Evolutionary conservation across 2,329 filamentous ascomycete species (phyloP).

Genomic region (Rhynchosporium agropyri): DNA sequence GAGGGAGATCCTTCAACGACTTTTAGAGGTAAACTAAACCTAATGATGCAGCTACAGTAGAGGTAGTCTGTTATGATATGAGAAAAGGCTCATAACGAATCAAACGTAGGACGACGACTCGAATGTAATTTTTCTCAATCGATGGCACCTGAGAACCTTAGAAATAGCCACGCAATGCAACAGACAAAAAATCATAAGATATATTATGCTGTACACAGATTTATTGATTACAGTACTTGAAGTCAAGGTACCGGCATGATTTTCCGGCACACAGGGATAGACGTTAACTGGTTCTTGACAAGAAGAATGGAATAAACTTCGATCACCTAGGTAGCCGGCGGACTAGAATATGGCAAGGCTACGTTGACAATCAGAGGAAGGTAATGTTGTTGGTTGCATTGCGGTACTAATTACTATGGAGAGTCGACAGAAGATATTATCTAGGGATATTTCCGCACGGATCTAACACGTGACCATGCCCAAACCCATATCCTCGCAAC

Average conservation of each 20-base stretch:
- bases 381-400: too few relatives aligned
- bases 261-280: neutral
- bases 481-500: too few relatives aligned
- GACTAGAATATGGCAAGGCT: too few relatives aligned
- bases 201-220: neutral
- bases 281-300: too few relatives aligned
- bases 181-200: neutral
- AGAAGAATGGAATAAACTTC: too few relatives aligned
- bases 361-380: too few relatives aligned
- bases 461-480: too few relatives aligned
- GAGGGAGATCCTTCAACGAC: constrained; percentile 1
- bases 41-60: neutral
- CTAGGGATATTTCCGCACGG: too few relatives aligned
- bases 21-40: neutral
- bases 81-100: neutral
- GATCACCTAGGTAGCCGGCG: too few relatives aligned
- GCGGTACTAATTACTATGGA: too few relatives aligned
- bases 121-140: neutral
- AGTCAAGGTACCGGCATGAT: neutral
- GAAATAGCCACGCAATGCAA: constrained; percentile 1
- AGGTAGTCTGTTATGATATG: neutral
- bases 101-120: neutral
- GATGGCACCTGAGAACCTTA: neutral
- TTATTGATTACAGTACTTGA: neutral
- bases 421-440: too few relatives aligned